Conservation (phyloP, 2,329 filamentous ascomycete genomes). For the Dactylellina parvicollis region DNA sequence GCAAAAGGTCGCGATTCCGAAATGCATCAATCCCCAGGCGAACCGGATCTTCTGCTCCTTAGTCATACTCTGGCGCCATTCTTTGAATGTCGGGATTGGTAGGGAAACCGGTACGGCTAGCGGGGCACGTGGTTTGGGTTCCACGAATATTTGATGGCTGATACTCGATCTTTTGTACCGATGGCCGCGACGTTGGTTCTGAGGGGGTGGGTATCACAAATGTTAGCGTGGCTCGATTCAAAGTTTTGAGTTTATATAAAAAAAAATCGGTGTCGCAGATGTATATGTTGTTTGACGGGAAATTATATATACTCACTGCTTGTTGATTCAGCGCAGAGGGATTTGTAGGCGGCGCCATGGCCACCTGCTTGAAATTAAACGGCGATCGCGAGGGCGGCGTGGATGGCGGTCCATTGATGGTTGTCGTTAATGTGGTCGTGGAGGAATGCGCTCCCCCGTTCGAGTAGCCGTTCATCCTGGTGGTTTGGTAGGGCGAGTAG, state of each 20-base stretch:
- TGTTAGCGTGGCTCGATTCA: no score
- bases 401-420: slow-evolving; percentile 37
- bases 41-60: slow-evolving; percentile 83
- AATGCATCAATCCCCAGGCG: slow-evolving; percentile 90
- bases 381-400: slow-evolving; percentile 52
- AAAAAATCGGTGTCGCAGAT: slow-evolving; percentile 10
- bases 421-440: slow-evolving; percentile 40
- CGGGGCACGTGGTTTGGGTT: slow-evolving; percentile 84
- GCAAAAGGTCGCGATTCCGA: slow-evolving; percentile 81
- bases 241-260: slow-evolving; percentile 12
- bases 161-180: slow-evolving; percentile 98
- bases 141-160: slow-evolving; percentile 95
- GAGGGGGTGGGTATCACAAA: slow-evolving; percentile 24
- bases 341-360: slow-evolving; percentile 49
- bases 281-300: slow-evolving; percentile 49
- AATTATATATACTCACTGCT: slow-evolving; percentile 29
- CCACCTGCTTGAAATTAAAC: slow-evolving; percentile 53
- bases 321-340: slow-evolving; percentile 30
- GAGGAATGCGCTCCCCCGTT: slow-evolving; percentile 41
- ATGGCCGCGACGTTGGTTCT: slow-evolving; percentile 87
- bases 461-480: slow-evolving; percentile 51
- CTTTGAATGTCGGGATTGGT: slow-evolving; percentile 86
- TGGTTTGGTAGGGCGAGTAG: slow-evolving; percentile 29
- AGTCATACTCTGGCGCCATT: slow-evolving; percentile 91
- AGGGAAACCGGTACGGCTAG: slow-evolving; percentile 89